Evolutionary conservation across 2,329 filamentous ascomycete species (phyloP).

Genomic region (Arachnopeziza araneosa): DNA sequence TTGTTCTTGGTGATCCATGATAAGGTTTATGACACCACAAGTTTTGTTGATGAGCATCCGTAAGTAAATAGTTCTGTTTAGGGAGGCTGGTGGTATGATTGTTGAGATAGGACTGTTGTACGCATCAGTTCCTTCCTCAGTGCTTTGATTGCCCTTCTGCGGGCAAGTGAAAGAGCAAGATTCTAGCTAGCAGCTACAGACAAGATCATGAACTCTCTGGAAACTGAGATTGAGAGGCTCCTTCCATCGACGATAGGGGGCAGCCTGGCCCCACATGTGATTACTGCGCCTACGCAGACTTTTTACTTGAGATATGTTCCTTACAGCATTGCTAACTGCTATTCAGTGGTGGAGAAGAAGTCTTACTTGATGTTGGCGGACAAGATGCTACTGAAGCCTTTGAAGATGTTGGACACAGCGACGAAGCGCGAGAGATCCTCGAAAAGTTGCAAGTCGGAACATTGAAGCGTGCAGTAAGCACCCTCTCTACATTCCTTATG

Average conservation of each 20-base stretch:
- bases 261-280: neutral
- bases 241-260: neutral
- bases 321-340: neutral
- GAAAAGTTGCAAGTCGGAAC: conserved; percentile 67
- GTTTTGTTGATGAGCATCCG: conserved; percentile 97
- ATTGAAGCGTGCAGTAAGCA: conserved; percentile 73
- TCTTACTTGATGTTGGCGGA: conserved; percentile 89
- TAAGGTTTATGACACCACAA: conserved; percentile 86
- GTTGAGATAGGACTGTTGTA: neutral
- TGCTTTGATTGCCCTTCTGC: neutral
- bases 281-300: neutral
- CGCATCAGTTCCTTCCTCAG: neutral
- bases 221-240: neutral
- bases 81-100: neutral
- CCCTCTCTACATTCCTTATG: neutral
- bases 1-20: conserved; percentile 88
- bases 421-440: conserved; percentile 94
- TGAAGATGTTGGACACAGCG: conserved; percentile 98
- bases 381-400: conserved; percentile 98
- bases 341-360: conserved; percentile 89
- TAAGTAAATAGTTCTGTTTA: conserved; percentile 38
- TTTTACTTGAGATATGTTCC: neutral
- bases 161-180: neutral
- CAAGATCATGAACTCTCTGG: neutral
- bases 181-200: neutral